Base-by-base conservation (phyloP, 2,329 filamentous ascomycete genomes). In the Talaromyces pinophilus region DNA sequence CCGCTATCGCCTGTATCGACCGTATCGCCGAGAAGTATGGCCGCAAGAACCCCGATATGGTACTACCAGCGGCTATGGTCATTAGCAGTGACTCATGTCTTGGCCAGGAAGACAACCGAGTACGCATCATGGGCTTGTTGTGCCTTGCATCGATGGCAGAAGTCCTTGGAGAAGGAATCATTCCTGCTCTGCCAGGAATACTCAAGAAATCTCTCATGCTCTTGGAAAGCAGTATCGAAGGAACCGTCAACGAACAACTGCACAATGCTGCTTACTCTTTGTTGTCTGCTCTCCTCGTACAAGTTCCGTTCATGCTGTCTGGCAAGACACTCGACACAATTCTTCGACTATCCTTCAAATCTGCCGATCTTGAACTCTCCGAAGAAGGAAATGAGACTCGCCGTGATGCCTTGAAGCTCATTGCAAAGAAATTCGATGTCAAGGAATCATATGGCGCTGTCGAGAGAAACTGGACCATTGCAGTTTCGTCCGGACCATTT, bases 21-120 rank as follows among this genome's bases (percentile, higher is more conserved):
- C 92, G 92, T 77, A 96, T 99, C 69, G 87, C 92, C 2, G 93
- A 97, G 79, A 94, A 94, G 77, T 98, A 97, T 76, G 96, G 95
- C 71, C 96, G 95, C 82, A 96, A 93, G 77, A 92, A 97, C 73
- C 84, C 90, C 1, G 87, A 90, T 70, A 89, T 88, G 54, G 90
- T 97, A 54, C 84, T 90, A 30, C 86, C 86, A 4, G 90, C 93
- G 5, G 92, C 93, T 4, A 83, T 88, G 67, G 90, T 90, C 1
- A 90, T 99, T 72, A 88, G 91, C 44, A 88, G 93, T 50, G 82
- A 88, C 64, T 83, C 90, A 69, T 94, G 92, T 69, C 85, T 98
- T 59, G 91, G 90, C 44, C 89, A 91, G 75, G 79, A 84, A 13
- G 91, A 96, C 72, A 82, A 86, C 70, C 87, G 87, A 30, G 86